Conservation (phyloP, 2,329 filamentous ascomycete species). For the Annulohypoxylon truncatum region DNA sequence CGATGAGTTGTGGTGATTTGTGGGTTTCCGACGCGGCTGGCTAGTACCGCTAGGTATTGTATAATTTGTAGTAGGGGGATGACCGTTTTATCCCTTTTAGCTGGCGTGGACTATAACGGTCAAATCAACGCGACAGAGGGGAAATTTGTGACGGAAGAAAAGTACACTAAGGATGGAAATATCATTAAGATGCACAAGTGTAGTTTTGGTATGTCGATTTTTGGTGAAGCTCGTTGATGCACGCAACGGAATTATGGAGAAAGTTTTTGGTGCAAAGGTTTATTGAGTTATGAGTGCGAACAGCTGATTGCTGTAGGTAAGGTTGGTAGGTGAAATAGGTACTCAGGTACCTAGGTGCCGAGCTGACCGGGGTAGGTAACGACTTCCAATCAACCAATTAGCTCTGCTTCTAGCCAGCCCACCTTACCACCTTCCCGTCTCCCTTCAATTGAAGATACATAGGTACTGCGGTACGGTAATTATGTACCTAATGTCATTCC, state of each 20-base stretch:
- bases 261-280: slow-evolving; percentile 20
- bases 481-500: slow-evolving; percentile 3
- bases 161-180: slow-evolving; percentile 1
- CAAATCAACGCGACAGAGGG: slow-evolving; percentile 9
- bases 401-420: not conserved
- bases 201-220: slow-evolving; percentile 5
- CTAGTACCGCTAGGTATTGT: slow-evolving; percentile 13
- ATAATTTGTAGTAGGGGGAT: slow-evolving; percentile 4
- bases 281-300: not conserved
- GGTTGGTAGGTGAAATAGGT: not conserved
- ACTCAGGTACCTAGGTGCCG: not conserved
- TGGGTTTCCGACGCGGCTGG: slow-evolving; percentile 33
- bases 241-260: slow-evolving; percentile 35
- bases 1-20: slow-evolving; percentile 30
- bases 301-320: slow-evolving; percentile 9
- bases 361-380: too few relatives aligned
- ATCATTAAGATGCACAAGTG: slow-evolving; percentile 6
- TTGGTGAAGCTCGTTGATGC: slow-evolving; percentile 18
- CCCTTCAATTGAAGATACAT: not conserved
- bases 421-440: slow-evolving; percentile 1
- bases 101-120: not conserved
- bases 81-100: slow-evolving; percentile 17
- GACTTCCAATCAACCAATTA: not conserved
- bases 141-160: not conserved
- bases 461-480: too few relatives aligned